Conservation (phyloP, 2,329 filamentous ascomycete genomes). For the Colletotrichum graminicola region DNA sequence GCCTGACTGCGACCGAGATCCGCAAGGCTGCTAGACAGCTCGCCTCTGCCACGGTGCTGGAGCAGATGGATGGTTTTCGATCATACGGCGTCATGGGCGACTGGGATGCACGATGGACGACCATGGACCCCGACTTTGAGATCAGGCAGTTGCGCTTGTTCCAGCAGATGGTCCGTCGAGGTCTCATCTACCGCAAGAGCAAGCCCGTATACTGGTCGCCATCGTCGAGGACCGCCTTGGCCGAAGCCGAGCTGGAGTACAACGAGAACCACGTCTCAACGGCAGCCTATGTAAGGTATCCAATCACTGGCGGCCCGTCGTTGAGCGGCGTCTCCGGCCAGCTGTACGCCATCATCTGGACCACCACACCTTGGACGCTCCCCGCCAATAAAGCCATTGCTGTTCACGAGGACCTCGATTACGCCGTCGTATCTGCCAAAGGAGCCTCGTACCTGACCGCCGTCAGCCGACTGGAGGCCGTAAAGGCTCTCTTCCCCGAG, state of each 20-base stretch:
- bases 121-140: slow-evolving; percentile 83
- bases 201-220: slow-evolving; percentile 92
- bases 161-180: slow-evolving; percentile 77
- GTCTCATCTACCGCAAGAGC: slow-evolving; percentile 80
- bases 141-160: slow-evolving; percentile 81
- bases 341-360: slow-evolving; percentile 93
- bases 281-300: slow-evolving; percentile 85
- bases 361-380: slow-evolving; percentile 97
- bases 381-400: slow-evolving; percentile 94
- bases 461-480: slow-evolving; percentile 73
- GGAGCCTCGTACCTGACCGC: slow-evolving; percentile 77
- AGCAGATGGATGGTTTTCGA: slow-evolving; percentile 80
- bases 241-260: slow-evolving; percentile 88
- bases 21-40: slow-evolving; percentile 74
- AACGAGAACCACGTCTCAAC: slow-evolving; percentile 79
- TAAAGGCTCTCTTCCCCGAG: slow-evolving; percentile 65
- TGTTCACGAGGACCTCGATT: slow-evolving; percentile 79
- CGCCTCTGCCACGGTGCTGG: slow-evolving; percentile 75
- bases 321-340: slow-evolving; percentile 55
- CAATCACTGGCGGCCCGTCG: slow-evolving; percentile 67
- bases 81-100: slow-evolving; percentile 84
- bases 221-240: slow-evolving; percentile 81
- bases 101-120: slow-evolving; percentile 82
- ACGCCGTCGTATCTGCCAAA: slow-evolving; percentile 73
- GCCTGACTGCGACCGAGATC: slow-evolving; percentile 68